phyloP scores from a whole-genome alignment of 805 yeast species.

The Lipomyces yamadae region DNA sequence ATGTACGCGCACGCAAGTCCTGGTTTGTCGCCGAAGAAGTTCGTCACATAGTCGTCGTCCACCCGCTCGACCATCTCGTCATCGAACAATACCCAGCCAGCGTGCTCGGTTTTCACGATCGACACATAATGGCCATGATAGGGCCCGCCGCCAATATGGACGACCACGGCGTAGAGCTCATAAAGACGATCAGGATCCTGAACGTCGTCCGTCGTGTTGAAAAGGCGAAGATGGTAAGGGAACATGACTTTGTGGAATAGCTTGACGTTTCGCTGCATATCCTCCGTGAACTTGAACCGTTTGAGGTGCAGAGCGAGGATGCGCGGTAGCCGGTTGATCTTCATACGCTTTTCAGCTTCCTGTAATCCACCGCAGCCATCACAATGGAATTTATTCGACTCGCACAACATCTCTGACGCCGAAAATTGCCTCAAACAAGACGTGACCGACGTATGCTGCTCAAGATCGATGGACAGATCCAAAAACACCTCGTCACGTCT shows the following conservation, averaged over 20 bases:
- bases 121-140: conserved; percentile 97
- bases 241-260: conserved; percentile 83
- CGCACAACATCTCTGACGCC: conserved; percentile 82
- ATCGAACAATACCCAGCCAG: conserved; percentile 92
- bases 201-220: conserved; percentile 63
- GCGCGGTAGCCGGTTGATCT: conserved; percentile 78
- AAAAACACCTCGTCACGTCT: conserved; percentile 83
- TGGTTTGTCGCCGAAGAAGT: conserved; percentile 86
- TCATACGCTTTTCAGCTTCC: conserved; percentile 91
- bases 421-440: conserved; percentile 81
- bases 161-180: conserved; percentile 85
- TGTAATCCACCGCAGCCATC: conserved; percentile 88
- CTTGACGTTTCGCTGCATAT: conserved; percentile 78
- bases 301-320: conserved; percentile 83
- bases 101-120: conserved; percentile 73
- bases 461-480: conserved; percentile 85
- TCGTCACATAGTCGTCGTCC: conserved; percentile 77
- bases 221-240: conserved; percentile 71
- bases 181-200: conserved; percentile 65
- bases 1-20: conserved; percentile 93
- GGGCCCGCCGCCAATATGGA: conserved; percentile 97
- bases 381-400: conserved; percentile 90
- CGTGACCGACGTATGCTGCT: conserved; percentile 71
- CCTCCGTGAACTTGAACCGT: conserved; percentile 89
- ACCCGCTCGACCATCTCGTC: conserved; percentile 94